Conservation (phyloP, 106 monocot genomes). For the Dactylorhiza incarnata region DNA sequence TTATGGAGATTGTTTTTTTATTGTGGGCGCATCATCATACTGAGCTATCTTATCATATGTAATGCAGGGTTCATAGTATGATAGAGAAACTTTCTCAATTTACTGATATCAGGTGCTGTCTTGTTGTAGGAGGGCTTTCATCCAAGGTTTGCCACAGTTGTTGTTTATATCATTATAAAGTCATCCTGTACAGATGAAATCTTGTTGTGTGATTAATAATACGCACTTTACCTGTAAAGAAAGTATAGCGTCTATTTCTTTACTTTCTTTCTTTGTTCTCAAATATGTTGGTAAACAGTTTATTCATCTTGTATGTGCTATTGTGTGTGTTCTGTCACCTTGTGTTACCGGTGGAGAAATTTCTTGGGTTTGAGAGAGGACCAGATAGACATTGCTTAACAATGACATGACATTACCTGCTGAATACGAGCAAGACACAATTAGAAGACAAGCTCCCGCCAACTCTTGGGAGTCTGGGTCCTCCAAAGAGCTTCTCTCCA, state of each 20-base stretch:
- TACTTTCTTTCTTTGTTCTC: neutral
- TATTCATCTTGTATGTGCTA: neutral
- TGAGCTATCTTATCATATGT: neutral
- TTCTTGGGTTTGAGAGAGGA: no score
- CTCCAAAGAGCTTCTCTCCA: no score
- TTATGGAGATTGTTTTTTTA: neutral
- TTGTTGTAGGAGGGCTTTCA: conserved; percentile 93
- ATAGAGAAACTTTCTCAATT: conserved; percentile 86
- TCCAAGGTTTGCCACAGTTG: conserved; percentile 53
- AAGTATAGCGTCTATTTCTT: neutral
- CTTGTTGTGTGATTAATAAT: neutral
- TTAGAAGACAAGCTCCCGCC: no score
- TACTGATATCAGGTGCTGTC: conserved; percentile 94
- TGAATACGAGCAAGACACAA: no score
- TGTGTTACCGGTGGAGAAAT: no score
- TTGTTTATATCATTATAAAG: conserved; percentile 2
- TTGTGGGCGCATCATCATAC: neutral
- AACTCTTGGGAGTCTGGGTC: no score
- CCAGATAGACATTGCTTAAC: no score
- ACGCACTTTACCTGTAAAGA: neutral
- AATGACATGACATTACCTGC: no score
- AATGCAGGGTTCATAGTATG: conserved; percentile 95
- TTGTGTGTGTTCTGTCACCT: no score
- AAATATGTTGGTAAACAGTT: neutral
- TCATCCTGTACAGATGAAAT: neutral